phyloP scores from a whole-genome alignment of 2,329 filamentous ascomycete species.

The Arthrobotrys sphaeroides region DNA sequence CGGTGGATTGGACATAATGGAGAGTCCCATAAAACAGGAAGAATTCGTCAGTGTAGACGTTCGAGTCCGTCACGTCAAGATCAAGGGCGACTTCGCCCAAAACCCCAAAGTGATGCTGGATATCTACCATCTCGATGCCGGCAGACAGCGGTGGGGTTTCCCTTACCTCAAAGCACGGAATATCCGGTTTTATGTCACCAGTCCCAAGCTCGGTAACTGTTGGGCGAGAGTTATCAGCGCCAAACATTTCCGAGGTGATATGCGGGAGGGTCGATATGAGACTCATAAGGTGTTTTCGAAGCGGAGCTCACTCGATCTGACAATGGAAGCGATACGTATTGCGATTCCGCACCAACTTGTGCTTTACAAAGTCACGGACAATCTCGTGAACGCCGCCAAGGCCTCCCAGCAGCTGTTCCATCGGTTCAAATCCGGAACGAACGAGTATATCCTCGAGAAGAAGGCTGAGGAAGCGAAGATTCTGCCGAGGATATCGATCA shows the following conservation, averaged over 20 bases:
- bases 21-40: slow-evolving; percentile 56
- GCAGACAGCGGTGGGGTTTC: slow-evolving; percentile 84
- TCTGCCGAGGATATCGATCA: slow-evolving; percentile 84
- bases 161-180: slow-evolving; percentile 82
- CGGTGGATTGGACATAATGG: slow-evolving; percentile 51
- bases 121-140: slow-evolving; percentile 81
- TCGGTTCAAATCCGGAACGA: slow-evolving; percentile 84
- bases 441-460: slow-evolving; percentile 88
- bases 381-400: slow-evolving; percentile 86
- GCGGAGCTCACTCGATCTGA: slow-evolving; percentile 81
- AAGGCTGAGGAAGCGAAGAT: slow-evolving; percentile 83
- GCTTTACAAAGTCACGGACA: slow-evolving; percentile 91
- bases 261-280: slow-evolving; percentile 73
- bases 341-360: slow-evolving; percentile 91
- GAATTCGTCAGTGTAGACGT: slow-evolving; percentile 85
- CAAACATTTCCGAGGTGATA: slow-evolving; percentile 80
- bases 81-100: slow-evolving; percentile 87
- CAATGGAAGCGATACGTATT: slow-evolving; percentile 83
- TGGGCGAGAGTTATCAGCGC: slow-evolving; percentile 90
- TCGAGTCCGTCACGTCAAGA: slow-evolving; percentile 80
- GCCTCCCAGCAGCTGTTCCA: slow-evolving; percentile 90
- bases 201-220: slow-evolving; percentile 80
- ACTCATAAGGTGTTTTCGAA: slow-evolving; percentile 45
- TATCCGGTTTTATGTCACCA: slow-evolving; percentile 84
- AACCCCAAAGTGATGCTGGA: slow-evolving; percentile 94